Base-by-base conservation (phyloP, 179 eudicot genomes). In the Silene coronaria region DNA sequence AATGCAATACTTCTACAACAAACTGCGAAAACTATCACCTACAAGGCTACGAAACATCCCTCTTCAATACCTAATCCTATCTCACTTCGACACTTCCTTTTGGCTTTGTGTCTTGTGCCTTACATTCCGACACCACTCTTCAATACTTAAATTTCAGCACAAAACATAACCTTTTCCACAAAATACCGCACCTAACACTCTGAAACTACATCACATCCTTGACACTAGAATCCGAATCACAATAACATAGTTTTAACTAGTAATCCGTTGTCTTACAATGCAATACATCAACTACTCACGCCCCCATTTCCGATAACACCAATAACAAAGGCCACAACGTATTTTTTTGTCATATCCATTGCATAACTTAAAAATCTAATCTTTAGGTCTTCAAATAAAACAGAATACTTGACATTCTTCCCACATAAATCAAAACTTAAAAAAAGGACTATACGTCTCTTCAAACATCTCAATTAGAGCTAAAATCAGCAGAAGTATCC, bases 311-410 rank as follows among this genome's bases (percentile, higher is more conserved):
- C 42, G 42, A 34, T 34, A 34, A 34, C 42, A 34, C 70, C 71
- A 36, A 67, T 67, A 32, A 67, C 71, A 67, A 34, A 67, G 12
- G 9, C 53, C 53, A 34, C 14, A 68, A 21, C 72, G 23, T 42
- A 7, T 5, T 13, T 46, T 48, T 13, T 42, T 11, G 1, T 4
- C 48, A 5, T 42, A 42, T 42, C 48, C 48, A 42, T 6, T 5
- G n/a, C 55, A 51, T 51, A 51, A 51, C 57, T 51, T 51, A 51
- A 51, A 48, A 51, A 51, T 51, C 19, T 16, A 51, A 51, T 51
- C 57, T 51, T 16, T 51, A 51, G 19, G 3, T 51, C 57, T 51
- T 16, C 19, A 14, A 2, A 14, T 17, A 51, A 51, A 51, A 0
- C 57, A 13, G 0, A 14, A 13, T 17, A 51, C 57, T 51, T 51